Evolutionary conservation across 2,329 filamentous ascomycete genomes (phyloP).

Genomic region (Didymella keratinophila): DNA sequence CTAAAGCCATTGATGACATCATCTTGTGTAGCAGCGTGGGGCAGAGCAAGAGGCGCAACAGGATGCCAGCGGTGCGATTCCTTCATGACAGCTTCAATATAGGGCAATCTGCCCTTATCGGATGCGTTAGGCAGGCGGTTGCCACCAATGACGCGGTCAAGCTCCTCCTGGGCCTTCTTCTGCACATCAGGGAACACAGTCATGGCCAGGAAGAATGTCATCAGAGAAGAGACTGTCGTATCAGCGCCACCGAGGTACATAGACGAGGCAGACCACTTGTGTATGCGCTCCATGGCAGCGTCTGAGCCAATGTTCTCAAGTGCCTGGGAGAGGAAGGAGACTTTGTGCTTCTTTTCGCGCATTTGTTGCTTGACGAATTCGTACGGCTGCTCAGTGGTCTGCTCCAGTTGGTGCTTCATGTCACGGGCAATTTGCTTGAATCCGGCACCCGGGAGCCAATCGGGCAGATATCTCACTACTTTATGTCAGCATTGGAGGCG

Average conservation of each 20-base stretch:
- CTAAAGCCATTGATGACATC: constrained; percentile 50
- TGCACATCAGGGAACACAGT: constrained; percentile 59
- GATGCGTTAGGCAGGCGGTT: constrained; percentile 57
- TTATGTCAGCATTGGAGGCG: background rate
- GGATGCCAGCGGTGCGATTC: constrained; percentile 58
- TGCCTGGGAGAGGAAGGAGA: constrained; percentile 54
- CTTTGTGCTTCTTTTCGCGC: constrained; percentile 34
- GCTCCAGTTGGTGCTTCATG: constrained; percentile 45
- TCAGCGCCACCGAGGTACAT: constrained; percentile 58
- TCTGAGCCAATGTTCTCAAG: constrained; percentile 46
- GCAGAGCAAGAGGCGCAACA: constrained; percentile 42
- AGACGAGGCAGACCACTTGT: constrained; percentile 55
- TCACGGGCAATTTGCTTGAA: constrained; percentile 55
- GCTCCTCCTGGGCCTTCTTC: constrained; percentile 55
- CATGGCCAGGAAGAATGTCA: constrained; percentile 61
- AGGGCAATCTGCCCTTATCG: constrained; percentile 55
- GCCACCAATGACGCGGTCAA: constrained; percentile 60
- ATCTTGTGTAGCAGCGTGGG: constrained; percentile 45
- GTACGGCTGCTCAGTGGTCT: constrained; percentile 53
- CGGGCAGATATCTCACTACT: constrained; percentile 52
- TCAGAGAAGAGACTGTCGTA: constrained; percentile 54
- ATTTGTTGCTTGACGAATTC: constrained; percentile 55
- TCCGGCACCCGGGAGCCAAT: constrained; percentile 57
- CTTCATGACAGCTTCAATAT: constrained; percentile 45
- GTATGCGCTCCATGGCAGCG: constrained; percentile 43